Conservation (phyloP, 2,329 filamentous ascomycete species). For the Malbranchea cinnamomea region DNA sequence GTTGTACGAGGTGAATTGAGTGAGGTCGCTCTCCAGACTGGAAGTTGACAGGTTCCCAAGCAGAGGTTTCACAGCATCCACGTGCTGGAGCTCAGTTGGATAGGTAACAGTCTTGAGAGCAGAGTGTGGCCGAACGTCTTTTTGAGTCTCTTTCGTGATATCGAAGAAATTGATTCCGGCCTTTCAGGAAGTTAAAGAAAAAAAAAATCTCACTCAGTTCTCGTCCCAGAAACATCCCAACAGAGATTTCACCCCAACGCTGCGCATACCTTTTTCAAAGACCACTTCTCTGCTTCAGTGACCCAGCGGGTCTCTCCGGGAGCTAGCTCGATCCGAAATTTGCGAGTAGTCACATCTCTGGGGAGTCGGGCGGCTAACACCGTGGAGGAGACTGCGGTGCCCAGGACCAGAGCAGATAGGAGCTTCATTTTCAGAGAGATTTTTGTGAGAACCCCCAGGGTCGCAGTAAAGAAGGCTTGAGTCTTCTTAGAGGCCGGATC, state of each 20-base stretch:
- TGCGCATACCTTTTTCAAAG: slow-evolving; percentile 56
- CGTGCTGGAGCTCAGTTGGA: slow-evolving; percentile 50
- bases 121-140: slow-evolving; percentile 41
- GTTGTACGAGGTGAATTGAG: slow-evolving; percentile 48
- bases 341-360: slow-evolving; percentile 20
- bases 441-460: no score
- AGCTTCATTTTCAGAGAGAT: slow-evolving; percentile 24
- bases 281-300: slow-evolving; percentile 92
- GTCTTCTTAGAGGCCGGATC: no score
- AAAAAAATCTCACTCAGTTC: background rate
- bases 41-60: slow-evolving; percentile 55
- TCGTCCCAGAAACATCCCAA: background rate
- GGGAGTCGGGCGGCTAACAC: slow-evolving; percentile 20
- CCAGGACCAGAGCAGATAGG: slow-evolving; percentile 18
- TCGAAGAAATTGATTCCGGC: slow-evolving; percentile 85
- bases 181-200: slow-evolving; percentile 30
- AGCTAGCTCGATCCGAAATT: slow-evolving; percentile 68
- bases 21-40: slow-evolving; percentile 63
- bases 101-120: slow-evolving; percentile 38
- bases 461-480: no score
- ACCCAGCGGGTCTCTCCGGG: slow-evolving; percentile 75
- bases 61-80: slow-evolving; percentile 52
- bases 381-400: slow-evolving; percentile 19
- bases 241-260: background rate
- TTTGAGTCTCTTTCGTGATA: slow-evolving; percentile 55